These are phyloP conservation scores for Trypanosoma conorhini DNA, from an alignment of 208 protist genomes.

Conservation along the genomic window DNA sequence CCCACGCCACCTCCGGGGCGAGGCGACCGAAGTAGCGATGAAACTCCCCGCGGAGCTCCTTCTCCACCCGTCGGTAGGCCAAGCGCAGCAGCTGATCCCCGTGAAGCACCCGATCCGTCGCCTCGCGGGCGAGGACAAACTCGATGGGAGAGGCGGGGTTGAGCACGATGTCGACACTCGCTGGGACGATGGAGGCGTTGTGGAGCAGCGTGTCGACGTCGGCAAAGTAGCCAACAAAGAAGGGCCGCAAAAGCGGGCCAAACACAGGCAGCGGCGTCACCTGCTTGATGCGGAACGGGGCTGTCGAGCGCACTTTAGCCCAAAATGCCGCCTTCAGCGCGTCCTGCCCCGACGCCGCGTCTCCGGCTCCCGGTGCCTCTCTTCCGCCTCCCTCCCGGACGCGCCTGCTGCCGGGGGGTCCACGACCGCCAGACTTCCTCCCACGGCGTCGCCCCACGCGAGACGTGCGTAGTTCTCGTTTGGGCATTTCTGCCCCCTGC, in stretches of 20 bases:
- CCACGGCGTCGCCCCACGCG: neutral
- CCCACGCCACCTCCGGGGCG: slow-evolving; percentile 66
- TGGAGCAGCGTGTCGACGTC: slow-evolving; percentile 86
- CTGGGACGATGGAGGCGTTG: slow-evolving; percentile 83
- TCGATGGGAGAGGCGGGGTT: slow-evolving; percentile 84
- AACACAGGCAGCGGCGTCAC: slow-evolving; percentile 79
- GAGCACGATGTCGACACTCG: slow-evolving; percentile 84
- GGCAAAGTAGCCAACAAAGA: slow-evolving; percentile 87
- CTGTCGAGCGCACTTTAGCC: slow-evolving; percentile 42
- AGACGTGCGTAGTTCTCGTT: neutral
- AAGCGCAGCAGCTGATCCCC: slow-evolving; percentile 64
- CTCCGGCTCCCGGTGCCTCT: neutral
- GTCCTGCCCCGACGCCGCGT: neutral
- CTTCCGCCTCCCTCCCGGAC: slow-evolving; percentile 21
- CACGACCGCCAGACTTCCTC: neutral
- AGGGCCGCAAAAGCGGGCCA: slow-evolving; percentile 61
- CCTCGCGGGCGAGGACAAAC: slow-evolving; percentile 83
- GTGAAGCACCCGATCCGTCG: slow-evolving; percentile 75
- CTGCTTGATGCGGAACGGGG: slow-evolving; percentile 58
- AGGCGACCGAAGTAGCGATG: slow-evolving; percentile 56
- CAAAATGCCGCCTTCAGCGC: slow-evolving; percentile 27
- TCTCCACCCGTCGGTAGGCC: slow-evolving; percentile 76
- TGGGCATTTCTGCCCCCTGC: neutral
- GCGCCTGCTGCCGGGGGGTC: neutral
- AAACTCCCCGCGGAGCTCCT: slow-evolving; percentile 80